Percentiles rank a stretch among this genome's conserved stretches.
These are phyloP conservation scores for Metschnikowia matae DNA, from an alignment of 805 yeast species.

Conservation along the genomic window DNA sequence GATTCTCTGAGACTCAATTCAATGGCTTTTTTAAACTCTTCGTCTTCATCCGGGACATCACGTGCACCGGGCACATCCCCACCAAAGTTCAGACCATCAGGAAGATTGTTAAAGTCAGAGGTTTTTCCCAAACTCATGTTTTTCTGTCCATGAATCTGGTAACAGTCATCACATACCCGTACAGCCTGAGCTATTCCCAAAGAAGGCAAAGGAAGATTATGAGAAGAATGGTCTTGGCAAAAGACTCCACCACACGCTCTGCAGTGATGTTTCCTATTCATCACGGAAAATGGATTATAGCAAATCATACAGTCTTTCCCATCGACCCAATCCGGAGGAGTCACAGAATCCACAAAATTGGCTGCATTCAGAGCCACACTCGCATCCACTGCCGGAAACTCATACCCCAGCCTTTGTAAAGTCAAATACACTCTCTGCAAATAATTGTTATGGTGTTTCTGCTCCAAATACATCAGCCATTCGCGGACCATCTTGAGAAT, in stretches of 20 bases:
- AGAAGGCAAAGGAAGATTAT: conserved; percentile 66
- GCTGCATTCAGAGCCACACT: conserved; percentile 33
- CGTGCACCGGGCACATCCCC: neutral
- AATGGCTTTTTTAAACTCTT: conserved; percentile 72
- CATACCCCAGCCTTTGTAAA: conserved; percentile 57
- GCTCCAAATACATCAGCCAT: conserved; percentile 74
- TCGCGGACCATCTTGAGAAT: conserved; percentile 65
- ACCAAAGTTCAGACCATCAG: too few relatives aligned
- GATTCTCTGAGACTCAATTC: conserved; percentile 69
- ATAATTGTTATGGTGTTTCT: conserved; percentile 54
- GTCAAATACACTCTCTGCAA: conserved; percentile 59
- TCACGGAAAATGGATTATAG: conserved; percentile 69
- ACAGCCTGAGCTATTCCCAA: conserved; percentile 87
- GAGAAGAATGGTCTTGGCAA: conserved; percentile 80
- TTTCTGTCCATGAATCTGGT: conserved; percentile 44
- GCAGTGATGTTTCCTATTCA: conserved; percentile 94
- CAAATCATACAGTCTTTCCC: conserved; percentile 95
- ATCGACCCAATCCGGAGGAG: conserved; percentile 98
- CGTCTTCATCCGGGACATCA: conserved; percentile 52
- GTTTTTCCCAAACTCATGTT: too few relatives aligned
- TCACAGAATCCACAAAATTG: conserved; percentile 74
- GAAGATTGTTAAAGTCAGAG: too few relatives aligned
- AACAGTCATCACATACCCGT: conserved; percentile 90
- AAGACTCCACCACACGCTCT: conserved; percentile 95
- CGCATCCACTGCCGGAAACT: conserved; percentile 52